phyloP scores from a whole-genome alignment of 2,329 filamentous ascomycete species.

The Aureobasidium melanogenum region DNA sequence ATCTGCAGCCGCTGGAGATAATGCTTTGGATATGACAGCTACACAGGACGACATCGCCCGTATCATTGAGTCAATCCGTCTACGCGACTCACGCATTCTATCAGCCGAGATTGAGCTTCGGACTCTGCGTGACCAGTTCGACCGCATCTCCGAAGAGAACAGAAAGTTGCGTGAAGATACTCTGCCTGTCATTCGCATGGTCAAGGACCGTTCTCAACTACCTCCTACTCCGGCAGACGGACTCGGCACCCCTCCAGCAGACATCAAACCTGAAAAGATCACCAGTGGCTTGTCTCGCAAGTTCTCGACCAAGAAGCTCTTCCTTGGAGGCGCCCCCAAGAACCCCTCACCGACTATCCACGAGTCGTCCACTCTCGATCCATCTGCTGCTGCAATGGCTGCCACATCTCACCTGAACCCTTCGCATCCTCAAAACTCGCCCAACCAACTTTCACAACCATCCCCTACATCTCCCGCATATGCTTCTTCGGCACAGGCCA shows the following conservation, averaged over 20 bases:
- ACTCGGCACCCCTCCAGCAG: slow-evolving; percentile 14
- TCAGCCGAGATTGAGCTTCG: slow-evolving; percentile 75
- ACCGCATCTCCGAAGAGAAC: slow-evolving; percentile 64
- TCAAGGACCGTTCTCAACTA: slow-evolving; percentile 85
- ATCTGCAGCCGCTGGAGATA: slow-evolving; percentile 70
- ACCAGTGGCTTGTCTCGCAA: slow-evolving; percentile 41
- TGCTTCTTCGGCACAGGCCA: slow-evolving; percentile 20
- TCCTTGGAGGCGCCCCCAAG: slow-evolving; percentile 39
- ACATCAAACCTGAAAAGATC: slow-evolving; percentile 13
- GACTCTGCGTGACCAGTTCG: slow-evolving; percentile 52
- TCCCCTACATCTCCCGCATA: slow-evolving; percentile 44
- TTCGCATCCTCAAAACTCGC: slow-evolving; percentile 37
- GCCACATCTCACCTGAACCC: slow-evolving; percentile 43
- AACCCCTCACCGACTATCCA: slow-evolving; percentile 43
- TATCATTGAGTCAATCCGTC: slow-evolving; percentile 77
- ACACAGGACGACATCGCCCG: slow-evolving; percentile 90
- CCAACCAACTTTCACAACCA: slow-evolving; percentile 31
- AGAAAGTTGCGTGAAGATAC: slow-evolving; percentile 82
- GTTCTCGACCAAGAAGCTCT: slow-evolving; percentile 45
- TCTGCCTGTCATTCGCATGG: slow-evolving; percentile 78
- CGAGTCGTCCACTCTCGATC: slow-evolving; percentile 37
- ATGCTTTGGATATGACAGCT: slow-evolving; percentile 74
- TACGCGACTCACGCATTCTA: slow-evolving; percentile 84
- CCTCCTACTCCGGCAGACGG: slow-evolving; percentile 45
- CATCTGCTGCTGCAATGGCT: slow-evolving; percentile 42